Percentiles rank a stretch among this genome's conserved stretches.
Evolutionary conservation across 495 filamentous ascomycete genomes (phyloP).

Genomic region (Bombardia bombarda): DNA sequence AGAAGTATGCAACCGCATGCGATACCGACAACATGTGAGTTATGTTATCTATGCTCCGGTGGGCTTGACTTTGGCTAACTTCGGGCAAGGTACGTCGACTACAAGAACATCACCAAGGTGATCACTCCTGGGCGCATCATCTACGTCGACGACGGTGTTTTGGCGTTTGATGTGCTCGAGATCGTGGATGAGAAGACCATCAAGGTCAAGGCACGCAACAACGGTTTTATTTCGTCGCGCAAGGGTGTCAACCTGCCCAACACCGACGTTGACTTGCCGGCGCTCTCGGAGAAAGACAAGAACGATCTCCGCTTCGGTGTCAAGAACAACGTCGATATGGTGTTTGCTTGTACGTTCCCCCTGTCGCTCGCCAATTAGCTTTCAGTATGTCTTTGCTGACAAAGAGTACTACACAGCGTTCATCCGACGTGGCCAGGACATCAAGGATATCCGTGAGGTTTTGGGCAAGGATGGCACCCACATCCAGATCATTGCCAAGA

Average conservation of each 20-base stretch:
- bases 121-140: constrained; percentile 88
- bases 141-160: constrained; percentile 96
- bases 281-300: constrained; percentile 98
- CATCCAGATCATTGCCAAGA: constrained; percentile 99
- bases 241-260: constrained; percentile 99
- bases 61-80: too few species aligned
- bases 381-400: not conserved
- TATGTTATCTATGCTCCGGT: too few species aligned
- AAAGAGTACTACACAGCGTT: constrained; percentile 44
- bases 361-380: too few species aligned
- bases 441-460: constrained; percentile 82
- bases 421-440: constrained; percentile 87
- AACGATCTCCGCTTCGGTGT: constrained; percentile 88
- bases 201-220: constrained; percentile 78
- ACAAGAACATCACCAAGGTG: constrained; percentile 99
- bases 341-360: constrained; percentile 65
- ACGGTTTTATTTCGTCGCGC: constrained; percentile 93
- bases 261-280: constrained; percentile 95
- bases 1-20: constrained; percentile 77
- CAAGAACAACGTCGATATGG: constrained; percentile 97
- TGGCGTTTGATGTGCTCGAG: constrained; percentile 87
- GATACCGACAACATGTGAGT: constrained; percentile 89
- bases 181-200: constrained; percentile 84
- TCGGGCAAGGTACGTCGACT: constrained; percentile 79
- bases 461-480: constrained; percentile 88